A percentile compares a stretch with the other conserved stretches of the same genome.
Conservation (phyloP, 1,284 basidiomycete species). For the Naganishia sp. region DNA sequence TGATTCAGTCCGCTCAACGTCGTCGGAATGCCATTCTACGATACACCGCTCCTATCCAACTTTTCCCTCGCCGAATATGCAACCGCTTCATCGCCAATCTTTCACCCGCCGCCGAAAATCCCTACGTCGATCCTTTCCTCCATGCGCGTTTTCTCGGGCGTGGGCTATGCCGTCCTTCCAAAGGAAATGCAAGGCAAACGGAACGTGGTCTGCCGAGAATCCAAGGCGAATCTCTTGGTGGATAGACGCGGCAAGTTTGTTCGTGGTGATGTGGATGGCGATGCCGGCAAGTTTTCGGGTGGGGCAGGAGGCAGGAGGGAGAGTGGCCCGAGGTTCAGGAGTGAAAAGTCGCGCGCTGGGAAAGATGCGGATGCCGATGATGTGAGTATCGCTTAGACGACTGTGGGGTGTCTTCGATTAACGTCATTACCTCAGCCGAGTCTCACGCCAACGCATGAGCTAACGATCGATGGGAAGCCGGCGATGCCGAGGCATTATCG, state of each 20-base stretch:
- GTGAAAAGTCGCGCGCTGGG: conserved; percentile 64
- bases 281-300: conserved; percentile 12
- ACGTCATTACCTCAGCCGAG: background rate
- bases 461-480: conserved; percentile 37
- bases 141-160: conserved; percentile 83
- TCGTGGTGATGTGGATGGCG: conserved; percentile 10
- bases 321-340: conserved; percentile 71
- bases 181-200: conserved; percentile 79
- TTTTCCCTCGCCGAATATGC: conserved; percentile 59
- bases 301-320: conserved; percentile 42
- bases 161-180: conserved; percentile 82
- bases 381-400: conserved; percentile 8
- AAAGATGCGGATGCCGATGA: conserved; percentile 36
- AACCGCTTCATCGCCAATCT: conserved; percentile 55
- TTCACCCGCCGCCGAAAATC: conserved; percentile 69
- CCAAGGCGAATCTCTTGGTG: conserved; percentile 23
- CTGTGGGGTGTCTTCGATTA: conserved; percentile 26
- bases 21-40: conserved; percentile 88
- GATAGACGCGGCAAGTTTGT: conserved; percentile 39
- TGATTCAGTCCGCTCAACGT: conserved; percentile 73
- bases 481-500: conserved; percentile 82
- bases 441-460: conserved; percentile 17
- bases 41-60: conserved; percentile 73
- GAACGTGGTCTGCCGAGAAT: conserved; percentile 64
- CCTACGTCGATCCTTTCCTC: conserved; percentile 72